A percentile compares a stretch with the other conserved stretches of the same genome.
Conservation (phyloP, 257 asterid genomes). For the Capsicum baccatum region DNA sequence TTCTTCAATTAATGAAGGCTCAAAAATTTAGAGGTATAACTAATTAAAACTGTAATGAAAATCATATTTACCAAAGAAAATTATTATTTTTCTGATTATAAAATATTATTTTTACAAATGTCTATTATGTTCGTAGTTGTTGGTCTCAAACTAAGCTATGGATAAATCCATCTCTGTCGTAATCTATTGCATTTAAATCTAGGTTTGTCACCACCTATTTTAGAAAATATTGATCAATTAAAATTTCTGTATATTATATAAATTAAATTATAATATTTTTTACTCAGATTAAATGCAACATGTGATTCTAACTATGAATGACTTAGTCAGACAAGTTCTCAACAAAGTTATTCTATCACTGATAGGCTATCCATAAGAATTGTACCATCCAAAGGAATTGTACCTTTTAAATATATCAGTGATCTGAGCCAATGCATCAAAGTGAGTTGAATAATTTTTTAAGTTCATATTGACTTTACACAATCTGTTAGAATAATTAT, state of each 20-base stretch:
- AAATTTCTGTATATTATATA: no score
- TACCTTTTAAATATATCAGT: not conserved
- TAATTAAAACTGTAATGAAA: no score
- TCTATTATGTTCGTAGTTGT: not conserved
- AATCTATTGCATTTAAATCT: no score
- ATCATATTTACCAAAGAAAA: no score
- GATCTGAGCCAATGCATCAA: not conserved
- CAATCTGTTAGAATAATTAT: no score
- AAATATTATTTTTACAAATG: not conserved
- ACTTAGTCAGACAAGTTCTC: not conserved
- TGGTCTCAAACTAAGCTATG: not conserved
- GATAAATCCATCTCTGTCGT: not conserved
- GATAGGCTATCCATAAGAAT: no score
- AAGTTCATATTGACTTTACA: no score
- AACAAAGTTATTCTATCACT: not conserved
- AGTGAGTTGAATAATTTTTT: no score
- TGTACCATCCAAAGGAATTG: no score
- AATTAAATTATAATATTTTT: not conserved
- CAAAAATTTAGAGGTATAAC: not conserved
- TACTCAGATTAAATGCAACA: not conserved
- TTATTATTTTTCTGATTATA: no score
- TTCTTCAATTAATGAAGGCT: not conserved
- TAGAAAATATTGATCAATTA: no score
- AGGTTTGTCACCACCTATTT: not conserved
- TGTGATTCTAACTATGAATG: not conserved